A percentile compares a stretch with the other conserved stretches of the same genome.
phyloP scores from a whole-genome alignment of 1,284 basidiomycete species.

The Termitomyces sp. region DNA sequence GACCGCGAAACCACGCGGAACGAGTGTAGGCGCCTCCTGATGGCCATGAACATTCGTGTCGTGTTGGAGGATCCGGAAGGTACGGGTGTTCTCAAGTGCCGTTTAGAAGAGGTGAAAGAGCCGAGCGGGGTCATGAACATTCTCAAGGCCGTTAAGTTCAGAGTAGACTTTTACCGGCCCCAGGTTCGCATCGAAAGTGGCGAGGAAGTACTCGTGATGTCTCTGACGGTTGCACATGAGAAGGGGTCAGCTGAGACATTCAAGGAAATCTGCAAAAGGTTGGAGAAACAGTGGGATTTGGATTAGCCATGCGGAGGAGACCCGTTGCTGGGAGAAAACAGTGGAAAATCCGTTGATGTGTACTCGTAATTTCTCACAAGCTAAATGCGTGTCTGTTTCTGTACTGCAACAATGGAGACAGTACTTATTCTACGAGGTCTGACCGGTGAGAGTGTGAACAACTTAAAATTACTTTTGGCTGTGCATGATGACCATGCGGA shows the following conservation, averaged over 20 bases:
- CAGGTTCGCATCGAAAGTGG: constrained; percentile 25
- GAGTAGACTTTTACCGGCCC: constrained; percentile 63
- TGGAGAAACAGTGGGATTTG: constrained; percentile 72
- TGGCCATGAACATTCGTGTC: constrained; percentile 66
- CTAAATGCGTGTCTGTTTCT: background rate
- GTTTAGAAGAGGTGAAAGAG: constrained; percentile 54
- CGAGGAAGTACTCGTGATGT: constrained; percentile 47
- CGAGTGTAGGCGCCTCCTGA: constrained; percentile 71
- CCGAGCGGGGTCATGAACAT: constrained; percentile 49
- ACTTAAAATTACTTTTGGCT: background rate
- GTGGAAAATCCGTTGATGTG: background rate
- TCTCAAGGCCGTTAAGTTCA: constrained; percentile 69
- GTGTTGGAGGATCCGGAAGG: constrained; percentile 61
- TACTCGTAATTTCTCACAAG: background rate
- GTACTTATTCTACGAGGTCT: background rate
- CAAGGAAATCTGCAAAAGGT: constrained; percentile 63
- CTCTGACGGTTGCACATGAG: constrained; percentile 73
- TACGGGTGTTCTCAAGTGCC: constrained; percentile 64
- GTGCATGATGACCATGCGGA: background rate
- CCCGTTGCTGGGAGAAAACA: background rate
- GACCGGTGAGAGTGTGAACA: background rate
- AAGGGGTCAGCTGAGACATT: constrained; percentile 81
- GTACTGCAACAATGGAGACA: background rate
- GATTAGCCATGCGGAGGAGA: constrained; percentile 17
- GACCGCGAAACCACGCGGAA: constrained; percentile 67